A percentile compares a stretch with the other conserved stretches of the same genome.
phyloP scores from a whole-genome alignment of 371 early-diverging fungal species.

The Saksenaea oblongispora region DNA sequence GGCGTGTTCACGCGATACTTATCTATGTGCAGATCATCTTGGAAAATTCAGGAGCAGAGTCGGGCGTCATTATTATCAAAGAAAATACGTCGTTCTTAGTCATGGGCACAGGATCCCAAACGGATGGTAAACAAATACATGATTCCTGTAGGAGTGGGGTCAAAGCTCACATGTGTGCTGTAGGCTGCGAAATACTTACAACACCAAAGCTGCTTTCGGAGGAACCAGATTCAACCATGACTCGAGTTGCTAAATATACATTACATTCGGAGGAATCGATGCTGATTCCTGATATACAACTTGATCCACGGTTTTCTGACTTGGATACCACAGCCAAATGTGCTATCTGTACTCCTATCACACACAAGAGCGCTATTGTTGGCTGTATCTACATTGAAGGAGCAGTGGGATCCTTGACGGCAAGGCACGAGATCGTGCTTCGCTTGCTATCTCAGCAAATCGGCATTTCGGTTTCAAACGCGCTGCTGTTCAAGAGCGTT shows the following conservation, averaged over 20 bases:
- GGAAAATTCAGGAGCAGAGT: conserved; percentile 51
- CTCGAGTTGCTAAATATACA: conserved; percentile 42
- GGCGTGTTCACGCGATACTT: not conserved
- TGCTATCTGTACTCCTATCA: conserved; percentile 59
- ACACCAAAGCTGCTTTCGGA: conserved; percentile 38
- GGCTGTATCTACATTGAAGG: conserved; percentile 65
- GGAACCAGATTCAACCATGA: conserved; percentile 38
- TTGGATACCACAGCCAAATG: conserved; percentile 37
- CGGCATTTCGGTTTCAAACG: conserved; percentile 64
- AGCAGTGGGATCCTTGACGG: conserved; percentile 50
- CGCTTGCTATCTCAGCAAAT: conserved; percentile 58
- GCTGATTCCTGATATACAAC: conserved; percentile 38
- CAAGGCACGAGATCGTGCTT: conserved; percentile 53
- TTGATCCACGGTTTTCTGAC: conserved; percentile 46
- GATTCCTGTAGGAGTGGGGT: no score
- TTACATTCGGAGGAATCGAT: conserved; percentile 44
- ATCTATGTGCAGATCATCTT: conserved; percentile 32
- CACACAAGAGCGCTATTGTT: conserved; percentile 56
- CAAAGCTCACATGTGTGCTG: not conserved
- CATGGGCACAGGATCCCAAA: conserved; percentile 43
- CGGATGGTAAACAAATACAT: conserved; percentile 12
- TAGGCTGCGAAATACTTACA: conserved; percentile 37
- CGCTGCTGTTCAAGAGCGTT: conserved; percentile 53
- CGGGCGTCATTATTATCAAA: conserved; percentile 50
- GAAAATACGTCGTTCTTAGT: conserved; percentile 43